Evolutionary conservation across 306 rosid species (phyloP), one percentile per base, ranked within the genome.

Genomic region (Styphnolobium japonicum): DNA sequence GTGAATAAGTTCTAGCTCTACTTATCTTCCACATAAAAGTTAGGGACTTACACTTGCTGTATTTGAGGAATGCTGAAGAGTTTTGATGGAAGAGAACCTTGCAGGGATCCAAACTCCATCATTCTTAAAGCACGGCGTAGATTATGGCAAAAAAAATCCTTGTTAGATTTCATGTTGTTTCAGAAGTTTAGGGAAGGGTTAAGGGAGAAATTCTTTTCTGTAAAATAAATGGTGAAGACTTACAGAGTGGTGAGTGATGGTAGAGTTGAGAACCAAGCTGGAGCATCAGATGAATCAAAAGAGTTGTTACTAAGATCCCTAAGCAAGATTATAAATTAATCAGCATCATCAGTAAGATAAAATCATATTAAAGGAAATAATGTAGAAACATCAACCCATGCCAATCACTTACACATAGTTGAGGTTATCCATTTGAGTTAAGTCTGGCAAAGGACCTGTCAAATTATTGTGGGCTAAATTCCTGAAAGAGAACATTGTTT

Each of bases 231-330:
- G 34, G 65, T 7, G n/a, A 66, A 34, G 75, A 83, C 97, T 90
- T 93, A 95, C 99, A 95, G 64, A 43, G 97, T 93, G 66, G 98
- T 95, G 74, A 95, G 94, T 49, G 87, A 78, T 49, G 86, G 81
- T 51, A 91, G 86, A 73, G 78, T 52, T 51, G 89, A 73, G 84
- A 95, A 83, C 99, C 99, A 95, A 70, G 7, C 7, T 18, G 99
- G 99, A 78, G 96, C 88, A 78, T 69, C 88, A 23, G 96, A 79
- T 52, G 93, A 60, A 52, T 83, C 85, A 82, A 95, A 95, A 68
- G 89, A 77, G 89, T 95, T 95, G 85, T 87, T 90, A 76, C 98
- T 93, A 48, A 95, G 92, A 89, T 95, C 98, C 81, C 99, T 95
- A 83, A 19, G 75, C 60, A 78, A 67, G 36, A 63, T 48, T 67